Base-by-base conservation (phyloP, 257 asterid species). In the Salvia miltiorrhiza region DNA sequence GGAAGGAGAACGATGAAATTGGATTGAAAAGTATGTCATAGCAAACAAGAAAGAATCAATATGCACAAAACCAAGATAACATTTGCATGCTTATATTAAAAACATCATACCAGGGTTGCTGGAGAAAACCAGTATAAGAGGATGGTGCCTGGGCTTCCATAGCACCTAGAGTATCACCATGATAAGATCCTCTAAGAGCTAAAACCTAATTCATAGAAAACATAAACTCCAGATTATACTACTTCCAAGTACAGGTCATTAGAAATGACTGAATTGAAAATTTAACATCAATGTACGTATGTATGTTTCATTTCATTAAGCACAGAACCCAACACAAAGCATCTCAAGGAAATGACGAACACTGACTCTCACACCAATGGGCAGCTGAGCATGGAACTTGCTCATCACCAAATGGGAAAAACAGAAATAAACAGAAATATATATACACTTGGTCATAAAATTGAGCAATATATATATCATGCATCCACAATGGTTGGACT, bases 61-160 rank as follows among this genome's bases (percentile, higher is more conserved):
- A 20, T 55, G n/a, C 52, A 61, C 3, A n/a, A 19, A 78, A 72
- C 10, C 48, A 26, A 39, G 72, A 48, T 44, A 75, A n/a, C 43
- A 32, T 13, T 41, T 48, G 41, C 63, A 55, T 50, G 52, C 37
- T 64, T 59, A 50, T 30, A 63, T n/a, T 33, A 75, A 49, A 71
- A 20, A 48, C 35, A 26, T 3, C 76, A 35, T 90, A 93, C 99
- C 99, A 94, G 71, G 99, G 97, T 80, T 94, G 99, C 90, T 94
- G 99, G 78, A 85, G 94, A 76, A 91, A 71, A 69, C 96, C 99
- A 77, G 99, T 94, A 73, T 87, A 94, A 40, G 95, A 87, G 17
- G 99, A 94, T 66, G 99, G 96, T 53, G 99, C 96, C 76, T 94
- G 97, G 23, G 99, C 99, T 85, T 94, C 99, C 99, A 94, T 94